Evolutionary conservation across 176 grass and related monocot genomes (phyloP).

Genomic region (Alopecurus myosuroides): DNA sequence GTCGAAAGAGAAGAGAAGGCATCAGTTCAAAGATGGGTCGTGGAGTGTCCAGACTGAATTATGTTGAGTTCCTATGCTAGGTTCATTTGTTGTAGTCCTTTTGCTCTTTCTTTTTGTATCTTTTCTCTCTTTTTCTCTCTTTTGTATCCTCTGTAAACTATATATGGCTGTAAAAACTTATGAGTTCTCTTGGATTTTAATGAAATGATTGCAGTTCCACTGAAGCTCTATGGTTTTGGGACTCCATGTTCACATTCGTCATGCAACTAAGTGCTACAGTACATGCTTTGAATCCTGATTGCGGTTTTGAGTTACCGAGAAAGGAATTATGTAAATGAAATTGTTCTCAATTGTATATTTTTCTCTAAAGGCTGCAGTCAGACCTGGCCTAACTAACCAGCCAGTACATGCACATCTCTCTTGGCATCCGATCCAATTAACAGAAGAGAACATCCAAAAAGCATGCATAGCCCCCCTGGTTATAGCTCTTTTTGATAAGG

Average conservation of each 20-base stretch:
- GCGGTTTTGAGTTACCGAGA: too few relatives aligned
- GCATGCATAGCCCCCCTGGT: too few relatives aligned
- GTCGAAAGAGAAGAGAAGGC: background rate
- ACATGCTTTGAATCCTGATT: background rate
- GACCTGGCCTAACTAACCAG: too few relatives aligned
- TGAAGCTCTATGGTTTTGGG: background rate
- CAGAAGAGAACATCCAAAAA: too few relatives aligned
- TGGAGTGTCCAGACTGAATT: background rate
- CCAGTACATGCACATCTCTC: too few relatives aligned
- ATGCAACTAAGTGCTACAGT: background rate
- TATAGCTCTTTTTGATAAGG: too few relatives aligned
- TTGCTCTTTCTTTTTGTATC: background rate
- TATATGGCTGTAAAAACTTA: background rate
- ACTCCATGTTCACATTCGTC: background rate
- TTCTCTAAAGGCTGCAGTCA: too few relatives aligned
- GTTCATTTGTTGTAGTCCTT: background rate
- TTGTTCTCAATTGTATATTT: too few relatives aligned
- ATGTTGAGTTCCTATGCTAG: background rate
- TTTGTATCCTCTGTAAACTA: background rate
- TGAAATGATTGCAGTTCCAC: slow-evolving; percentile 21
- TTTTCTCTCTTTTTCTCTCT: background rate
- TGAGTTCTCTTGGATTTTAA: background rate
- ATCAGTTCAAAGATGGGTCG: background rate
- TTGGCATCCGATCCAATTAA: too few relatives aligned
- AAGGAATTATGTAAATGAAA: too few relatives aligned